Conservation (phyloP, 2,329 filamentous ascomycete genomes). For the Lachnellula willkommii region DNA sequence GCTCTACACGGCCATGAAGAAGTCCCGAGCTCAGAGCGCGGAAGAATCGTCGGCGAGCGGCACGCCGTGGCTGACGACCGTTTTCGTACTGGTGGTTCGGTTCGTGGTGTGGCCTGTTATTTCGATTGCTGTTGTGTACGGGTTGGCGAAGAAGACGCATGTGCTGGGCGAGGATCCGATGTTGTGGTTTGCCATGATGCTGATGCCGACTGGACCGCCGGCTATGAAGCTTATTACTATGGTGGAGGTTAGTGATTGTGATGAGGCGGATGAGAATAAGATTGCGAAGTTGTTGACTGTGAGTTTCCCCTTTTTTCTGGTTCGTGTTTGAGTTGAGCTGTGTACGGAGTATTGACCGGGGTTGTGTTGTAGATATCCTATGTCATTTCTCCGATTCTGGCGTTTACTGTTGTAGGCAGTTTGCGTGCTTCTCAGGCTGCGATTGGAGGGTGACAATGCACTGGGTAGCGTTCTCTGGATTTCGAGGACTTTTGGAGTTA, state of each 20-base stretch:
- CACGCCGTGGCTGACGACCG: conserved; percentile 45
- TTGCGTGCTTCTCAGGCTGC: conserved; percentile 31
- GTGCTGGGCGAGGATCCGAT: conserved; percentile 54
- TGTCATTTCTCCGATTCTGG: conserved; percentile 35
- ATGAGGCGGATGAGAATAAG: conserved; percentile 37
- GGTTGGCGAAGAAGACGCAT: conserved; percentile 46
- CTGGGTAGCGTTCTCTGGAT: no score
- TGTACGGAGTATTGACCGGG: not conserved
- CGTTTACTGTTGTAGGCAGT: conserved; percentile 35
- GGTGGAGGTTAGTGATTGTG: conserved; percentile 39
- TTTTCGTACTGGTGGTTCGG: conserved; percentile 48
- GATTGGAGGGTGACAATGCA: conserved; percentile 3
- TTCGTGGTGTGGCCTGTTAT: conserved; percentile 57
- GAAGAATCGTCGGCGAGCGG: conserved; percentile 2
- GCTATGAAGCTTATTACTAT: conserved; percentile 45
- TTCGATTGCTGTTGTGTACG: conserved; percentile 50
- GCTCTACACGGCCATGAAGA: conserved; percentile 48
- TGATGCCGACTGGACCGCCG: conserved; percentile 44
- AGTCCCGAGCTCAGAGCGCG: conserved; percentile 37
- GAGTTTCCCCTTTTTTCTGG: conserved; percentile 14
- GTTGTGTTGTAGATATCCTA: conserved; percentile 31
- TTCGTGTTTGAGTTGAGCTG: no score
- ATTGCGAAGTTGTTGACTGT: conserved; percentile 42
- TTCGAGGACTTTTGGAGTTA: no score
- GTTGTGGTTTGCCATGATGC: conserved; percentile 55